Evolutionary conservation across 495 filamentous ascomycete species (phyloP).

Genomic region (Penicillium bovifimosum): DNA sequence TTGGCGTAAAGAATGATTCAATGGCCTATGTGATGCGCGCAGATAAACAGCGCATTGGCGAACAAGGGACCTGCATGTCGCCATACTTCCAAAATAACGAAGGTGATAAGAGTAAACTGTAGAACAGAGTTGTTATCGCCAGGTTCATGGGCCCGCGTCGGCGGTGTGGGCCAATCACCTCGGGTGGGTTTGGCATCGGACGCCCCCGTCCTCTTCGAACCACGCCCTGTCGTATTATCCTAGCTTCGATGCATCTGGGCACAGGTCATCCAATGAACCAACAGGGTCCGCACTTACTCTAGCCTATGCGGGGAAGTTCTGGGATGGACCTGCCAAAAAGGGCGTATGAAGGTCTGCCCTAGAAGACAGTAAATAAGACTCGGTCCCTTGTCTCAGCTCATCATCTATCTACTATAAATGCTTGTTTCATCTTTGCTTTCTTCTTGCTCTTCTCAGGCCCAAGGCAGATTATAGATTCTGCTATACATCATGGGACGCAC

Average conservation of each 20-base stretch:
- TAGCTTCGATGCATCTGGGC: conserved; percentile 3
- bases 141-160: conserved; percentile 15
- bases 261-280: background rate
- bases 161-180: conserved; percentile 33
- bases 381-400: background rate
- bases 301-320: conserved; percentile 4
- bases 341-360: conserved; percentile 4
- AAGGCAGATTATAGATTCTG: background rate
- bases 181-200: conserved; percentile 9
- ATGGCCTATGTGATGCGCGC: conserved; percentile 7
- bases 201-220: background rate
- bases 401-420: conserved; percentile 1
- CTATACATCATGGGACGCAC: conserved; percentile 38
- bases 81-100: conserved; percentile 25
- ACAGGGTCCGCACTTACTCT: background rate
- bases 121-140: conserved; percentile 9
- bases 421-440: background rate
- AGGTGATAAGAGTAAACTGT: conserved; percentile 7
- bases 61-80: conserved; percentile 31
- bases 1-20: conserved; percentile 6
- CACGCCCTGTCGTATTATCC: conserved; percentile 11
- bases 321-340: conserved; percentile 18
- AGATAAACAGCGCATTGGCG: conserved; percentile 33
- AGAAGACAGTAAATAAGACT: too few relatives aligned
- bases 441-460: background rate